A percentile compares a stretch with the other conserved stretches of the same genome.
These are phyloP conservation scores for Leishmania guyanensis DNA, from an alignment of 208 protist genomes.

Conservation along the genomic window DNA sequence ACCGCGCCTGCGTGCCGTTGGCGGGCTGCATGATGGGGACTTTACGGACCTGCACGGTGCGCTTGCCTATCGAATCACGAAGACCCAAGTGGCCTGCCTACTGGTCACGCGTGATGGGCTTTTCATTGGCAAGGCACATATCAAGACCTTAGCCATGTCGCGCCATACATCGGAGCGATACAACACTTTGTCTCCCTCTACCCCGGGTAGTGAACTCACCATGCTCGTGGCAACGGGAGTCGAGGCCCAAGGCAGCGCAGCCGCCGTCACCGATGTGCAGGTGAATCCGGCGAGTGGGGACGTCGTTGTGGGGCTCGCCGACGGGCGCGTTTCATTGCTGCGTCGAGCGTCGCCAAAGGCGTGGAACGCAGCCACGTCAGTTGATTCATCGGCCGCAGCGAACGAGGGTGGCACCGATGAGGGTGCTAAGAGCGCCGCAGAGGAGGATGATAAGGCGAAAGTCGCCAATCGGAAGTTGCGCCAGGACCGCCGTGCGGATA, in stretches of 20 bases:
- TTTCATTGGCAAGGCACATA: conserved; percentile 58
- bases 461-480: background rate
- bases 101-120: conserved; percentile 38
- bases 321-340: conserved; percentile 61
- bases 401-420: background rate
- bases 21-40: conserved; percentile 36
- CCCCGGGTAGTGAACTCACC: background rate
- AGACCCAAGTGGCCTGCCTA: conserved; percentile 42
- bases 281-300: conserved; percentile 60
- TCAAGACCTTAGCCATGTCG: conserved; percentile 44
- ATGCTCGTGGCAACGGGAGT: background rate
- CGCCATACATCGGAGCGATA: conserved; percentile 53
- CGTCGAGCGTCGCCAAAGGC: conserved; percentile 26
- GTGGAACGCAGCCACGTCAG: background rate
- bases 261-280: conserved; percentile 37
- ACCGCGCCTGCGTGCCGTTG: conserved; percentile 33
- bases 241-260: background rate
- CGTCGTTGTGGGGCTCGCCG: conserved; percentile 61
- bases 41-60: conserved; percentile 46
- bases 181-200: background rate
- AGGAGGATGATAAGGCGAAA: conserved; percentile 12
- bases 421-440: background rate
- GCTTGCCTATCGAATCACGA: conserved; percentile 39
- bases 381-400: background rate
- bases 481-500: background rate